Conservation (phyloP, 2,329 filamentous ascomycete species). For the Fusarium globosum region DNA sequence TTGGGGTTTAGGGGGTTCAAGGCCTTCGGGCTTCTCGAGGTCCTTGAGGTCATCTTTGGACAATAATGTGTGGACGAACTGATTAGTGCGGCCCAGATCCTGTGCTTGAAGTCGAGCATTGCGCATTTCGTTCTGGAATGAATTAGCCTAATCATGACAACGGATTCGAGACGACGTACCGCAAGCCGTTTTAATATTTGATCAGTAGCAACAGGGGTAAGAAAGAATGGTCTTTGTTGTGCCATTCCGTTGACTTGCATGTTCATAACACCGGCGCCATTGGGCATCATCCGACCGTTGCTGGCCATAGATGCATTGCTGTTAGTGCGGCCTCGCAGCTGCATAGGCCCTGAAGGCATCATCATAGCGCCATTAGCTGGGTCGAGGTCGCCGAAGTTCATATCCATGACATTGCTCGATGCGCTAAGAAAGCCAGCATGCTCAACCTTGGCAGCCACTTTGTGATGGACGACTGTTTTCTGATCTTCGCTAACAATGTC, state of each 20-base stretch:
- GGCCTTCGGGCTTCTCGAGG: slow-evolving; percentile 61
- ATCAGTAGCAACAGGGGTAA: slow-evolving; percentile 91
- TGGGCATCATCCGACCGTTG: slow-evolving; percentile 70
- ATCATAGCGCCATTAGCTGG: slow-evolving; percentile 80
- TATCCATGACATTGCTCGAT: slow-evolving; percentile 81
- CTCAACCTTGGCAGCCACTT: slow-evolving; percentile 96
- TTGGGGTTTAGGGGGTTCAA: slow-evolving; percentile 60
- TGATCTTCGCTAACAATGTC: slow-evolving; percentile 99
- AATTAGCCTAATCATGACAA: slow-evolving; percentile 33
- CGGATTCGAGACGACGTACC: slow-evolving; percentile 40
- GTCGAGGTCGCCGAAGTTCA: slow-evolving; percentile 93
- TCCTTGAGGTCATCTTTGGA: slow-evolving; percentile 76
- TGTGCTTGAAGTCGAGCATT: slow-evolving; percentile 87
- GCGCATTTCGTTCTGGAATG: slow-evolving; percentile 84
- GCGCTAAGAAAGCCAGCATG: slow-evolving; percentile 86
- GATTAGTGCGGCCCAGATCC: slow-evolving; percentile 83
- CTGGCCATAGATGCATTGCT: slow-evolving; percentile 73
- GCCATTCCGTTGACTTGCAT: slow-evolving; percentile 68
- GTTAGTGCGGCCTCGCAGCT: slow-evolving; percentile 75
- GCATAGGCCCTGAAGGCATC: slow-evolving; percentile 74
- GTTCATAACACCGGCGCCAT: slow-evolving; percentile 54
- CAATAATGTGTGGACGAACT: slow-evolving; percentile 82
- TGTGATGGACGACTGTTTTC: slow-evolving; percentile 98
- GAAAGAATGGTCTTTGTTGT: slow-evolving; percentile 85
- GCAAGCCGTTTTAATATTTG: slow-evolving; percentile 81